These are phyloP conservation scores for Nothophytophthora sp. DNA, from an alignment of 352 stramenopile genomes.

Conservation along the genomic window DNA sequence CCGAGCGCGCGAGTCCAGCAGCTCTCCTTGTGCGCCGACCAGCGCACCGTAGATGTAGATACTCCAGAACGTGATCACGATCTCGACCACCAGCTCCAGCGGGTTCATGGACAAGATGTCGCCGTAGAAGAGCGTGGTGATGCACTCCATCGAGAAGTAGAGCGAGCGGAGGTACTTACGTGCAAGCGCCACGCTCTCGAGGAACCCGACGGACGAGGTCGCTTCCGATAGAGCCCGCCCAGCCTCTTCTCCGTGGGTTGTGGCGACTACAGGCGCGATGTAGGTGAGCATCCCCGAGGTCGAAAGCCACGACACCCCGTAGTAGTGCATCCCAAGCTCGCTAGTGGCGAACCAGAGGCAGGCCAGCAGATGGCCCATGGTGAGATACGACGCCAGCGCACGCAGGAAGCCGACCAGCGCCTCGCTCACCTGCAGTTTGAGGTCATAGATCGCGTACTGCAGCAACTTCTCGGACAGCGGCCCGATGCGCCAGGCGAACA, in stretches of 20 bases:
- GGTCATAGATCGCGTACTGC: constrained; percentile 54
- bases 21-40: constrained; percentile 47
- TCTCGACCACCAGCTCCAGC: constrained; percentile 46
- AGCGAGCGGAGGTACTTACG: constrained; percentile 61
- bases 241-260: no score
- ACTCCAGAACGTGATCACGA: constrained; percentile 43
- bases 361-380: constrained; percentile 56
- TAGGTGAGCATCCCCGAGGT: constrained; percentile 43
- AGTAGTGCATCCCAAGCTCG: constrained; percentile 30
- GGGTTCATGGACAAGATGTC: constrained; percentile 61
- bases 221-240: no score
- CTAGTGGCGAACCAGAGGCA: constrained; percentile 50
- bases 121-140: constrained; percentile 64
- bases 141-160: constrained; percentile 51
- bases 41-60: constrained; percentile 65
- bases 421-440: constrained; percentile 42
- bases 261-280: not conserved
- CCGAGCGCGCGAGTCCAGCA: constrained; percentile 40
- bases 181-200: constrained; percentile 28
- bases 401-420: constrained; percentile 35
- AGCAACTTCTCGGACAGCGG: constrained; percentile 40
- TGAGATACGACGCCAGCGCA: constrained; percentile 39
- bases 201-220: constrained; percentile 29
- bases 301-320: constrained; percentile 51
- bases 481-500: constrained; percentile 33